A percentile compares a stretch with the other conserved stretches of the same genome.
Evolutionary conservation across 2,329 filamentous ascomycete genomes (phyloP).

Genomic region (Talaromyces sp.): DNA sequence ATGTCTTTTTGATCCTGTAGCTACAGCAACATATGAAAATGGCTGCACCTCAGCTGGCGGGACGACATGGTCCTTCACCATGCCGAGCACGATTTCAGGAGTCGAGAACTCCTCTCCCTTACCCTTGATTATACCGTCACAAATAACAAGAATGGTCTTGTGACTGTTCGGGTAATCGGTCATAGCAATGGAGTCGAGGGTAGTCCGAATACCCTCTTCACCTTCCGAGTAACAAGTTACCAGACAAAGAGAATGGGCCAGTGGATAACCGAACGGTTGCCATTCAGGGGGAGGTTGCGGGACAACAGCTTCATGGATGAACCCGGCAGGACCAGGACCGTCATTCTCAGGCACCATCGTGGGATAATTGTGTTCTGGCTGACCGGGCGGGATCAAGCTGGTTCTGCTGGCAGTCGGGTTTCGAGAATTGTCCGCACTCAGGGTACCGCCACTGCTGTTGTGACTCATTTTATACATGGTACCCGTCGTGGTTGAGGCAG

Average conservation of each 20-base stretch:
- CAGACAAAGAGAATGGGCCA: constrained; percentile 90
- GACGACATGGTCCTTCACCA: constrained; percentile 91
- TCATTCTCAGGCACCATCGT: constrained; percentile 63
- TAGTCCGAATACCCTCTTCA: constrained; percentile 87
- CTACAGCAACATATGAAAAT: constrained; percentile 95
- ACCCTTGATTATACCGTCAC: constrained; percentile 97
- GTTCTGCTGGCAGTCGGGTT: constrained; percentile 46
- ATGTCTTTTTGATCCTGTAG: constrained; percentile 93
- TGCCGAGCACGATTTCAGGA: constrained; percentile 83
- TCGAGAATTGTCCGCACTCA: constrained; percentile 51
- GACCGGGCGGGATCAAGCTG: constrained; percentile 64
- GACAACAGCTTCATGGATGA: constrained; percentile 93
- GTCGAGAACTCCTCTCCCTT: constrained; percentile 84
- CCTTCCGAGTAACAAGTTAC: constrained; percentile 98
- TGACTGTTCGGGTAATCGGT: constrained; percentile 99
- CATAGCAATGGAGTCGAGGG: constrained; percentile 91
- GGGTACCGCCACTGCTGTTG: constrained; percentile 60
- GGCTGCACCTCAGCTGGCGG: constrained; percentile 79
- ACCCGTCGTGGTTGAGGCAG: constrained; percentile 53
- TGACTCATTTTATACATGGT: constrained; percentile 67
- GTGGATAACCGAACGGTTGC: constrained; percentile 93
- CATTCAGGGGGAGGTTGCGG: constrained; percentile 95
- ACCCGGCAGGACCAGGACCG: constrained; percentile 81
- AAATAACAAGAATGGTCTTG: constrained; percentile 94
- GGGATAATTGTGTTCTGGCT: constrained; percentile 54